Evolutionary conservation across 2,329 filamentous ascomycete genomes (phyloP), one percentile per base, ranked within the genome.

Genomic region (Colletotrichum echinochloae): DNA sequence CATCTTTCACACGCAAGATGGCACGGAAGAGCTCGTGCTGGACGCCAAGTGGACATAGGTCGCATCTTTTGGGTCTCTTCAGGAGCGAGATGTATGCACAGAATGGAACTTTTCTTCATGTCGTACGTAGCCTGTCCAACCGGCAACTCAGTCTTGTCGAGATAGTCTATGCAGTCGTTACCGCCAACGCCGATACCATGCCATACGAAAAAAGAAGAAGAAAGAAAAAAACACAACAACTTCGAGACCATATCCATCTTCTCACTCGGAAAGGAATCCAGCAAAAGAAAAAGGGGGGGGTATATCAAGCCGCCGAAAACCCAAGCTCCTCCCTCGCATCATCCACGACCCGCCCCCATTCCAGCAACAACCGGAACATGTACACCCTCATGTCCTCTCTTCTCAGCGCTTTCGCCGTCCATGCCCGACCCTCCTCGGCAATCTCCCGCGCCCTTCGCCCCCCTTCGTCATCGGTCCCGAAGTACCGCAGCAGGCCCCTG

Each of bases 341-440:
- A 79, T 90, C 85, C 20, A 89, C 86, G 20, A 92, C 75, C 69
- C 91, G 80, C 0, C 85, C 90, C 89, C 91, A 94, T 80, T 94
- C 92, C 39, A 94, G 78, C 75, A 94, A 77, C 73, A 94, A 76
- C 48, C 92, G 81, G 75, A 94, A 94, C 79, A 93, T 85, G 76
- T 94, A 94, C 11, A 94, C 85, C 78, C 93, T 90, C 88, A 92
- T 92, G 75, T 94, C 92, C 78, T 91, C 90, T 74, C 86, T 88
- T 73, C 90, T 82, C 26, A 92, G 73, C 16, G 87, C 89, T 75
- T 82, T 83, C 1, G 79, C 79, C 0, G 88, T 86, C 90, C 90
- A 92, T 56, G 69, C 66, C 26, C 65, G 65, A 5, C 74, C 76
- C 51, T 74, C 81, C n/a, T 82, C 73, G 41, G 72, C 76, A 37